These are phyloP conservation scores for Phytophthora megakarya DNA, from an alignment of 352 stramenopile genomes.

Conservation along the genomic window DNA sequence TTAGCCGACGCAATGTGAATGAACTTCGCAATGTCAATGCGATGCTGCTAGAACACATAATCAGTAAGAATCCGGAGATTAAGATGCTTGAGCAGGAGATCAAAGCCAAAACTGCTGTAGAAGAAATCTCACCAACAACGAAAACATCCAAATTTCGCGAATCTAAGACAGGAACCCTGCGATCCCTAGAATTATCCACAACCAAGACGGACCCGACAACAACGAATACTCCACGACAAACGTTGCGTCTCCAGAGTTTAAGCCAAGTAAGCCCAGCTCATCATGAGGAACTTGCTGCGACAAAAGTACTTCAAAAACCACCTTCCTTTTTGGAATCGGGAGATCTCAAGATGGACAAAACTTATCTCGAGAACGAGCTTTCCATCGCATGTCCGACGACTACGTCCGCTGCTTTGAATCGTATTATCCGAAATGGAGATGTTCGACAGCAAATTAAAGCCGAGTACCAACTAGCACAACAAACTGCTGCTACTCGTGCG, in stretches of 20 bases:
- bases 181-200: slow-evolving; percentile 6
- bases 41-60: slow-evolving; percentile 71
- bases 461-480: slow-evolving; percentile 46
- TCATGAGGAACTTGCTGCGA: slow-evolving; percentile 38
- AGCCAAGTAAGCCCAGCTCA: slow-evolving; percentile 46
- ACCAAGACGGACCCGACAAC: not conserved
- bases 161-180: slow-evolving; percentile 11
- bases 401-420: slow-evolving; percentile 11
- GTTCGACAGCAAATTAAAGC: slow-evolving; percentile 50
- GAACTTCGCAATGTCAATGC: slow-evolving; percentile 51
- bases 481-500: slow-evolving; percentile 41
- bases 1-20: slow-evolving; percentile 51
- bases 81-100: slow-evolving; percentile 42
- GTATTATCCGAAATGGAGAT: slow-evolving; percentile 25
- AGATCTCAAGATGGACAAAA: slow-evolving; percentile 63
- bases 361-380: slow-evolving; percentile 64
- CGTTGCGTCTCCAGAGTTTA: slow-evolving; percentile 54
- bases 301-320: slow-evolving; percentile 11
- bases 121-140: not conserved
- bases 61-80: slow-evolving; percentile 66
- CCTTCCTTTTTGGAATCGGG: slow-evolving; percentile 45
- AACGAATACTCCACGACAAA: slow-evolving; percentile 11
- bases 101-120: slow-evolving; percentile 3
- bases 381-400: slow-evolving; percentile 42
- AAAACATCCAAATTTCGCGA: slow-evolving; percentile 14